Base-by-base conservation (phyloP, 1,139 yeast genomes). In the Pneumocystis sp. region DNA sequence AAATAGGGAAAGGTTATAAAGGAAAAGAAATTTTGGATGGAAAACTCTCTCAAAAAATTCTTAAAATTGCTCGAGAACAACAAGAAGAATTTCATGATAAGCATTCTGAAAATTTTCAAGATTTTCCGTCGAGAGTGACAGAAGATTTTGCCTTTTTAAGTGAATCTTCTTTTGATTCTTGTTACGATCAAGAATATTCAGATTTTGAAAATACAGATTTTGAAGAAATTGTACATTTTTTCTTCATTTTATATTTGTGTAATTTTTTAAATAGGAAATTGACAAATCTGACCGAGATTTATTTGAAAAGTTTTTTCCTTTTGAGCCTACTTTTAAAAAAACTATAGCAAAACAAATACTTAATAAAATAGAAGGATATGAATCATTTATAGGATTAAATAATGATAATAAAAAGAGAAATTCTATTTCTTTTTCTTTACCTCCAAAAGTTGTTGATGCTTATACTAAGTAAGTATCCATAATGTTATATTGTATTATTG, bases 381-480 rank as follows among this genome's bases (percentile, higher is more conserved):
- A 87, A 72, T 73, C 69, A 15, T 19, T 71, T 71, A 65, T 73
- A 72, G 65, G 74, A 75, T 65, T 70, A 65, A 64, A 63, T 70
- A 66, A 34, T 68, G 66, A 34, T 69, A 61, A 8, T 72, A 68
- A 17, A 70, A 64, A 57, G 34, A 31, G 34, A 75, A 72, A 65
- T 70, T 72, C 63, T 40, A 37, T 61, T 59, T 64, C 67, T 15
- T 97, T 93, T 4, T 82, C 86, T 72, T 80, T 93, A 66, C 98
- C 99, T 15, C 96, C 96, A 65, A 91, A 93, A 75, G 97, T 93
- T 65, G 90, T 95, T 71, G 90, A 87, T 68, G 97, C 96, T 0
- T 93, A 91, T 75, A 86, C 89, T 65, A 89, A 89, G 69, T 66
- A 56, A 8, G 66, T 50, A 19, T 12, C n/a, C 37, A 42, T n/a